phyloP scores from a whole-genome alignment of 768 basidiomycete genomes.

The Suillus subalutaceus region DNA sequence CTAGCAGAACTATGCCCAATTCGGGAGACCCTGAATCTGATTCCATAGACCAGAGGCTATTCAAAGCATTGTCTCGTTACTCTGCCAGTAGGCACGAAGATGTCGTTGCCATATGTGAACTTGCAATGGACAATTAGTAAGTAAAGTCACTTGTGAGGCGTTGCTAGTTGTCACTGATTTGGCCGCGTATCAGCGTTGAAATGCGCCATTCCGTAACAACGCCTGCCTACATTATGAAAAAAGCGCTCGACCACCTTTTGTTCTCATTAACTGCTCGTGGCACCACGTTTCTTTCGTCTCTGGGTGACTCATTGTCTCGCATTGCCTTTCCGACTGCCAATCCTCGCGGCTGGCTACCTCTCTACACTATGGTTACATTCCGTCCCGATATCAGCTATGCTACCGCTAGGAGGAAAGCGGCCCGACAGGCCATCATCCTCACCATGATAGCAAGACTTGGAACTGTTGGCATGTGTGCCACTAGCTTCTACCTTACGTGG shows the following conservation, averaged over 20 bases:
- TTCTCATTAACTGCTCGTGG: constrained; percentile 60
- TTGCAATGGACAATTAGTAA: constrained; percentile 97
- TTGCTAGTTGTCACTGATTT: constrained; percentile 29
- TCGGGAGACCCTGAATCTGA: constrained; percentile 27
- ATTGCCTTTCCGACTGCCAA: constrained; percentile 60
- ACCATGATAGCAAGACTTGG: constrained; percentile 51
- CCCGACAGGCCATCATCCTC: constrained; percentile 69
- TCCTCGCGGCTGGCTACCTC: constrained; percentile 83
- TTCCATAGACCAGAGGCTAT: constrained; percentile 57
- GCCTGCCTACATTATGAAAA: constrained; percentile 74
- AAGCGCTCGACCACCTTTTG: constrained; percentile 76
- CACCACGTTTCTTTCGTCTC: constrained; percentile 47
- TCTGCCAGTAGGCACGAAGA: constrained; percentile 84
- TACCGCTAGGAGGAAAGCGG: constrained; percentile 71
- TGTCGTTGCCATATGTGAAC: constrained; percentile 85
- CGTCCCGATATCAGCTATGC: constrained; percentile 93
- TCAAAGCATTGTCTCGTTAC: constrained; percentile 73
- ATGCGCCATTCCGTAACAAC: constrained; percentile 94
- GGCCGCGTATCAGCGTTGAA: constrained; percentile 63
- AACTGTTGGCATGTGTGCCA: constrained; percentile 44
- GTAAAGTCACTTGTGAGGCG: constrained; percentile 39
- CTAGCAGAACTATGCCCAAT: constrained; percentile 35
- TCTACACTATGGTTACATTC: constrained; percentile 99
- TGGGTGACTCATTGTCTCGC: constrained; percentile 49
- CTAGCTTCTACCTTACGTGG: constrained; percentile 39